Percentiles rank a stretch among this genome's conserved stretches.
These are phyloP conservation scores for Pichia kluyveri DNA, from an alignment of 805 yeast species.

Conservation along the genomic window DNA sequence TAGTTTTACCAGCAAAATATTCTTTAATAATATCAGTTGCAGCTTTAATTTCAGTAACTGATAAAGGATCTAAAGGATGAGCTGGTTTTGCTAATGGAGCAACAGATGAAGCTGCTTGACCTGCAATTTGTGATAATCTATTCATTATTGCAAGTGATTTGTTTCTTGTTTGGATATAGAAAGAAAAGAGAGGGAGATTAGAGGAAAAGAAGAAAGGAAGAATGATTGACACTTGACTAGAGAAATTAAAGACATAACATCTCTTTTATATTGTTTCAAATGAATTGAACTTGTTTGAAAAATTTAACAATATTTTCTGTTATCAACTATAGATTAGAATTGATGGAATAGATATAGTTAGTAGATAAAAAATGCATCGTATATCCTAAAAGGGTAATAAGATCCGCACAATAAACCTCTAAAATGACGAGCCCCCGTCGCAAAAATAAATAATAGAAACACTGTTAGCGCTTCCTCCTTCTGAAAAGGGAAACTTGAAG, in stretches of 20 bases:
- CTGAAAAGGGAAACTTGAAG: too few species aligned
- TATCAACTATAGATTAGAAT: too few species aligned
- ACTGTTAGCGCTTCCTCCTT: too few species aligned
- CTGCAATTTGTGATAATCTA: slow-evolving; percentile 55
- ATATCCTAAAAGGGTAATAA: too few species aligned
- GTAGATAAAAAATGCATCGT: too few species aligned
- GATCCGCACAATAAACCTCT: too few species aligned
- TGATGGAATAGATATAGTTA: too few species aligned
- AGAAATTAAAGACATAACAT: not conserved
- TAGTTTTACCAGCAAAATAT: slow-evolving; percentile 33
- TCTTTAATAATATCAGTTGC: slow-evolving; percentile 45
- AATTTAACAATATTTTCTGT: too few species aligned
- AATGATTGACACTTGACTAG: too few species aligned
- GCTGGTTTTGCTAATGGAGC: slow-evolving; percentile 46
- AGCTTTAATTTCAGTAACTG: slow-evolving; percentile 51
- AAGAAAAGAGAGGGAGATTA: not conserved
- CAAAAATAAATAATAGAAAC: too few species aligned
- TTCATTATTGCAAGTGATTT: slow-evolving; percentile 35
- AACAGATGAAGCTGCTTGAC: slow-evolving; percentile 48
- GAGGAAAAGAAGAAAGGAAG: not conserved
- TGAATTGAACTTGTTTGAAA: too few species aligned
- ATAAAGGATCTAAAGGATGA: slow-evolving; percentile 67
- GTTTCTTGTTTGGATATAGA: not conserved
- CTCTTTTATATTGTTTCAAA: not conserved
- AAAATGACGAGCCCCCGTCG: too few species aligned